Percentiles rank a stretch among this genome's conserved stretches.
Conservation (phyloP, 805 yeast species). For the Hagleromyces aurorensis region DNA sequence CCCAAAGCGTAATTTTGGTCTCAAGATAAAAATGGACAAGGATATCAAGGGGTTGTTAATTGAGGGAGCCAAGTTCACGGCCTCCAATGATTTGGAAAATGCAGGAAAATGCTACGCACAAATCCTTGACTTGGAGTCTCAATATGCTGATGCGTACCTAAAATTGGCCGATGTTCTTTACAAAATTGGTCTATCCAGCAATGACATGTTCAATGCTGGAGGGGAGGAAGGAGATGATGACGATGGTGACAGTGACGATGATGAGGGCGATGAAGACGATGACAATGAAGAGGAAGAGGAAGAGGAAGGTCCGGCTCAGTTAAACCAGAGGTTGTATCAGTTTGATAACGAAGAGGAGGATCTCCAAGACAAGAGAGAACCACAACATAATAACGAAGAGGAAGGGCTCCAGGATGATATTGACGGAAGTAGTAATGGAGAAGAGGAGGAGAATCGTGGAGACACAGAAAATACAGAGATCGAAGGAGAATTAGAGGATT, state of each 20-base stretch:
- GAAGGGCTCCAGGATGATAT: slow-evolving; percentile 3
- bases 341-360: slow-evolving; percentile 24
- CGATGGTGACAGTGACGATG: slow-evolving; percentile 22
- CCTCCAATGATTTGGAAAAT: slow-evolving; percentile 54
- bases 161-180: slow-evolving; percentile 49
- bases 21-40: no score
- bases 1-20: no score
- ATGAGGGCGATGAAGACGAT: slow-evolving; percentile 20
- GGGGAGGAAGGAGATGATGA: slow-evolving; percentile 24
- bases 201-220: slow-evolving; percentile 56
- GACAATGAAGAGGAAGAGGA: slow-evolving; percentile 27
- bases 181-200: slow-evolving; percentile 63
- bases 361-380: slow-evolving; percentile 2
- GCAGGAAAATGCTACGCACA: slow-evolving; percentile 66
- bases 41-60: slow-evolving; percentile 36
- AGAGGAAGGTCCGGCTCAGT: slow-evolving; percentile 42
- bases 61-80: slow-evolving; percentile 57
- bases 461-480: slow-evolving; percentile 3
- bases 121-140: slow-evolving; percentile 33
- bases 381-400: slow-evolving; percentile 3
- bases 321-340: slow-evolving; percentile 14
- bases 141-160: slow-evolving; percentile 7
- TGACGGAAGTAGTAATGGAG: slow-evolving; percentile 4
- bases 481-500: slow-evolving; percentile 5
- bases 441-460: slow-evolving; percentile 6